Percentiles rank a stretch among this genome's conserved stretches.
Conservation (phyloP, 148 eudicot genomes). For the Rhododendron vialii region DNA sequence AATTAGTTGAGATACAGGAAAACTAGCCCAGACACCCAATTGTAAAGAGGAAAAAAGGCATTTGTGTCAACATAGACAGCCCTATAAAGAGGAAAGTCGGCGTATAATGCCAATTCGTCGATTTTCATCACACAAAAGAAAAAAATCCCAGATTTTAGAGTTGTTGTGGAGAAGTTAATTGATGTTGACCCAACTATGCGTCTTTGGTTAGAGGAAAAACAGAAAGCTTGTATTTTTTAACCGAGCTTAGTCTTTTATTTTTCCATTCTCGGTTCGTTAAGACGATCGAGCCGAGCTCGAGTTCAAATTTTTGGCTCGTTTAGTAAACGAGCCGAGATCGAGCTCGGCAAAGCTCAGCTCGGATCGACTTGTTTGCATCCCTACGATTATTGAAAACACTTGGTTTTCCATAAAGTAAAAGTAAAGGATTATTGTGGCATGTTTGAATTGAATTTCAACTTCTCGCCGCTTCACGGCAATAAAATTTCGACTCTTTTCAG, state of each 20-base stretch:
- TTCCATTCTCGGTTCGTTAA: too few species aligned
- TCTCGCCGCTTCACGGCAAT: too few species aligned
- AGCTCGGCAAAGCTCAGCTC: too few species aligned
- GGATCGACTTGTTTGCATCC: too few species aligned
- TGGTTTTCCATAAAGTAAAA: background rate
- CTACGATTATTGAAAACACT: background rate
- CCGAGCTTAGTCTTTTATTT: too few species aligned
- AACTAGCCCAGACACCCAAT: background rate
- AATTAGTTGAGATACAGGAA: too few species aligned
- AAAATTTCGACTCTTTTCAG: too few species aligned
- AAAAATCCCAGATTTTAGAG: background rate
- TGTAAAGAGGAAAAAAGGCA: background rate
- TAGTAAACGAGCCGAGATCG: too few species aligned
- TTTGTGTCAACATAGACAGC: background rate
- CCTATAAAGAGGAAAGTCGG: background rate
- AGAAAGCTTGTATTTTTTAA: too few species aligned
- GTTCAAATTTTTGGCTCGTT: too few species aligned
- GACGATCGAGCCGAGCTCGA: too few species aligned
- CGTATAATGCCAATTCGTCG: background rate
- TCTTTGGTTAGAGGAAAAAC: background rate
- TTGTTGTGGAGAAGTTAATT: background rate
- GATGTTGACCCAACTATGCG: background rate
- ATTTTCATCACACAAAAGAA: background rate
- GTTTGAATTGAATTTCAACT: background rate
- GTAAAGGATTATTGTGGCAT: background rate